phyloP scores from a whole-genome alignment of 208 protist species.

The Hexamita inflata region DNA sequence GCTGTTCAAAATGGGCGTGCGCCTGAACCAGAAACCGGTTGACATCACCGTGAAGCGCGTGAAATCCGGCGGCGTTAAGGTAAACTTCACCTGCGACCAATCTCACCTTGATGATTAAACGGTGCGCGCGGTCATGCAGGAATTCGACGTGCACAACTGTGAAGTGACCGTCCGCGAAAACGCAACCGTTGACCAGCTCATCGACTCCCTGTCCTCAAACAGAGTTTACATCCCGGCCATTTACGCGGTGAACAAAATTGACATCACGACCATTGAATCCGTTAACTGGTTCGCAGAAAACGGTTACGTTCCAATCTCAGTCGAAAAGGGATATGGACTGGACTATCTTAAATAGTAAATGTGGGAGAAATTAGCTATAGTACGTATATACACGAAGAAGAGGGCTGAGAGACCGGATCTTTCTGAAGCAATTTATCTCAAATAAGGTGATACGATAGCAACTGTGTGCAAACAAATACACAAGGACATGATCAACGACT shows the following conservation, averaged over 20 bases:
- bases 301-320: slow-evolving; percentile 28
- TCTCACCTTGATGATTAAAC: slow-evolving; percentile 22
- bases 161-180: slow-evolving; percentile 81
- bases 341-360: slow-evolving; percentile 49
- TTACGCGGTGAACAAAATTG: slow-evolving; percentile 66
- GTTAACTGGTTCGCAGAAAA: slow-evolving; percentile 42
- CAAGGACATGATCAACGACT: slow-evolving; percentile 75
- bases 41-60: slow-evolving; percentile 76
- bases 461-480: slow-evolving; percentile 88
- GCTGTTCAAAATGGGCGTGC: slow-evolving; percentile 76
- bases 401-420: slow-evolving; percentile 48
- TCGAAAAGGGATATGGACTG: background rate
- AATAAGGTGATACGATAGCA: slow-evolving; percentile 64
- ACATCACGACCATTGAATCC: slow-evolving; percentile 81
- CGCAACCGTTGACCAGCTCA: slow-evolving; percentile 83
- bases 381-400: slow-evolving; percentile 86
- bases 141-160: slow-evolving; percentile 67
- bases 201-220: slow-evolving; percentile 89
- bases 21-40: slow-evolving; percentile 72
- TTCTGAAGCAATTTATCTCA: slow-evolving; percentile 62
- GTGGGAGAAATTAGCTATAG: slow-evolving; percentile 78
- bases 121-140: slow-evolving; percentile 5
- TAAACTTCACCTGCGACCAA: slow-evolving; percentile 44
- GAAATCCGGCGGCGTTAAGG: slow-evolving; percentile 63
- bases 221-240: slow-evolving; percentile 58